A percentile compares a stretch with the other conserved stretches of the same genome.
These are phyloP conservation scores for Kalmusia sp. DNA, from an alignment of 2,329 filamentous ascomycete genomes.

Conservation along the genomic window DNA sequence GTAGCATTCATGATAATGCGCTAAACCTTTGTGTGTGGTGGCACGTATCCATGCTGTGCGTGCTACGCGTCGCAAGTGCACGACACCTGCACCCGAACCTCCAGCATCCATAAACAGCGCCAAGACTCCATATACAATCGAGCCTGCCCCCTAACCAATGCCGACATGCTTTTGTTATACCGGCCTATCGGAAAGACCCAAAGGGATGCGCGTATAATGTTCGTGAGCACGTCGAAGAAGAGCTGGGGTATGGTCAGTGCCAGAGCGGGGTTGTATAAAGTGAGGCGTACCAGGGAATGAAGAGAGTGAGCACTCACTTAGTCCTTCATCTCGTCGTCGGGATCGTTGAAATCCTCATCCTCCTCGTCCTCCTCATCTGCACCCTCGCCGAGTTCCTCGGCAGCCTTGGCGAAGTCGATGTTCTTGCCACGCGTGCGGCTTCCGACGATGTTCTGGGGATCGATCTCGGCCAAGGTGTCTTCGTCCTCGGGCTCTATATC, in stretches of 20 bases:
- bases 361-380: slow-evolving; percentile 83
- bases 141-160: slow-evolving; percentile 34
- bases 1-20: slow-evolving; percentile 13
- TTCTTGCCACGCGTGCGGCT: slow-evolving; percentile 87
- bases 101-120: slow-evolving; percentile 26
- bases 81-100: slow-evolving; percentile 19
- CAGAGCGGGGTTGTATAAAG: background rate
- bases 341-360: slow-evolving; percentile 66
- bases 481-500: slow-evolving; percentile 69
- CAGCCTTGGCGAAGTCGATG: slow-evolving; percentile 93
- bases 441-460: slow-evolving; percentile 83
- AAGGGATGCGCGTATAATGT: slow-evolving; percentile 22
- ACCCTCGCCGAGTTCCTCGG: slow-evolving; percentile 75
- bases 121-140: slow-evolving; percentile 34
- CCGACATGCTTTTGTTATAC: slow-evolving; percentile 25
- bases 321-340: slow-evolving; percentile 75
- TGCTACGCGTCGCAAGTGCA: slow-evolving; percentile 22
- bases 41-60: slow-evolving; percentile 14
- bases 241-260: slow-evolving; percentile 15
- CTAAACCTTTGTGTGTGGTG: slow-evolving; percentile 22
- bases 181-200: slow-evolving; percentile 15
- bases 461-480: slow-evolving; percentile 88
- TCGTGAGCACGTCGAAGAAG: slow-evolving; percentile 29
- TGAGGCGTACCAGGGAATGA: slow-evolving; percentile 25
- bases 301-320: slow-evolving; percentile 28